Evolutionary conservation across 345 rosid species (phyloP).

Genomic region (Citrus hindsii): DNA sequence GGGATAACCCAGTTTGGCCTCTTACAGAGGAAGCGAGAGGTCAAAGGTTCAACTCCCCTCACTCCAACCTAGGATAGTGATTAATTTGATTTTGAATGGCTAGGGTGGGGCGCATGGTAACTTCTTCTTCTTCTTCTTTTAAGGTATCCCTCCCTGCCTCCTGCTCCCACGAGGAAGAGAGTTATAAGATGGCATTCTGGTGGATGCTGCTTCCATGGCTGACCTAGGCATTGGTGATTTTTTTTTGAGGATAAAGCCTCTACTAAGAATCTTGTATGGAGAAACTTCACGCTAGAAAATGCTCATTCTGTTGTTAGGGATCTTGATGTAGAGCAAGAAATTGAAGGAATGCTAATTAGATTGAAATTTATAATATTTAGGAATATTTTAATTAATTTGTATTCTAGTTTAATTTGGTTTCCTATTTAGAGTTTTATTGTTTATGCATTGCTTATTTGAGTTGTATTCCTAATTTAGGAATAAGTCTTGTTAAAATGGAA

Average conservation of each 20-base stretch:
- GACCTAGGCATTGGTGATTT: background rate
- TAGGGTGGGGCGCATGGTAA: background rate
- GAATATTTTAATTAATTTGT: no score
- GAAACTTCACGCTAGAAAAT: background rate
- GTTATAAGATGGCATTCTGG: background rate
- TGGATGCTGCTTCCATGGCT: background rate
- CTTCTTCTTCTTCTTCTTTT: background rate
- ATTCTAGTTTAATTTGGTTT: no score
- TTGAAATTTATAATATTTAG: no score
- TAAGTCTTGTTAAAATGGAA: no score
- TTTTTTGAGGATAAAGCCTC: background rate
- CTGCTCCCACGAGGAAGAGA: background rate
- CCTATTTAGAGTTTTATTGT: no score
- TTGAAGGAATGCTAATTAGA: no score
- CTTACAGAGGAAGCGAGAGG: no score
- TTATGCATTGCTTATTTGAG: no score
- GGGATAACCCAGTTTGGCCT: no score
- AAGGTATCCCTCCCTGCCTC: background rate
- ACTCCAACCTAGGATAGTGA: background rate
- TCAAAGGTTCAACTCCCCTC: no score
- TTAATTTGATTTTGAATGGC: background rate
- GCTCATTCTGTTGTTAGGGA: background rate
- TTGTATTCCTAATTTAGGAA: no score
- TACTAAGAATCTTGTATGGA: background rate
- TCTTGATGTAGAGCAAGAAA: no score